Evolutionary conservation across 2,329 filamentous ascomycete genomes (phyloP), one percentile per base, ranked within the genome.

Genomic region (Verruconis gallopava): DNA sequence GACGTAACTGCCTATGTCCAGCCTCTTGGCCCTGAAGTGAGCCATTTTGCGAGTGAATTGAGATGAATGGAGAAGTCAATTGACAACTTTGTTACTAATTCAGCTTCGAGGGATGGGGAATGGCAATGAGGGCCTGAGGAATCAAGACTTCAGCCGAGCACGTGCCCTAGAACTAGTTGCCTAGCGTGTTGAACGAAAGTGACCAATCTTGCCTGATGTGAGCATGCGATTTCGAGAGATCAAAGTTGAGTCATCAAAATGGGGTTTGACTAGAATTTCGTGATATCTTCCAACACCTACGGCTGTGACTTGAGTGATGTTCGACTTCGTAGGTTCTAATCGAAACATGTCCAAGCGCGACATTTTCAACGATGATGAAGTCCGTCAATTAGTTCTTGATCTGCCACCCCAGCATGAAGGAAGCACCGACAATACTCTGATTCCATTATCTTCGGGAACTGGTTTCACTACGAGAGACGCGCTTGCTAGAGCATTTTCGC

Each of bases 21-120:
- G 78, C 70, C 79, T 88, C 66, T 93, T 93, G 21, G 86, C 72
- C 53, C 86, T 73, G 65, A 94, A 95, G 68, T 88, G 83, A 37
- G 40, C 30, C 40, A 42, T 42, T 17, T 14, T 42, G 20, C 9
- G 2, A 14, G 13, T 14, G 11, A 17, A 19, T 9, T 17, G 6
- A 11, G 33, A 36, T n/a, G 33, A 36, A 9, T 30, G 25, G n/a
- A 9, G n/a, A 30, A 30, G 9, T 30, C 25, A 30, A 30, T n/a
- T n/a, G n/a, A n/a, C n/a, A n/a, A n/a, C n/a, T n/a, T n/a, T n/a
- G n/a, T n/a, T n/a, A n/a, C n/a, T n/a, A n/a, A n/a, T n/a, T n/a
- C n/a, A n/a, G n/a, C n/a, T n/a, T n/a, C n/a, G n/a, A n/a, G n/a
- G n/a, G n/a, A n/a, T 30, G 25, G 25, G 9, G 25, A 30, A 30